phyloP scores from a whole-genome alignment of 2,329 filamentous ascomycete genomes.

The Akanthomyces dipterigenus region DNA sequence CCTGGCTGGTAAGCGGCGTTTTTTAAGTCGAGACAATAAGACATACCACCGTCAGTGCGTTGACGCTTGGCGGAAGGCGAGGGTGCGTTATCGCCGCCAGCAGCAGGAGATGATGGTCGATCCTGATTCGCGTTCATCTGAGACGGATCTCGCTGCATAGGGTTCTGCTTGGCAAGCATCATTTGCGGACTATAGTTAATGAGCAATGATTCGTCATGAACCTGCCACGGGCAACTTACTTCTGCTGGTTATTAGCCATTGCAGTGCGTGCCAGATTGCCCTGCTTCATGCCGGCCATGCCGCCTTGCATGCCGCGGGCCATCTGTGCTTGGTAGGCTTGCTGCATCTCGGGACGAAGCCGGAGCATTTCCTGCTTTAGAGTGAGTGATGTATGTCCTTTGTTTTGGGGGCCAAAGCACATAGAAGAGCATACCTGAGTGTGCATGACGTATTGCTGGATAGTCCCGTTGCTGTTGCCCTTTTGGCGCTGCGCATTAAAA shows the following conservation, averaged over 20 bases:
- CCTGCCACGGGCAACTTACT: conserved; percentile 43
- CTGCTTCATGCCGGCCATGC: conserved; percentile 50
- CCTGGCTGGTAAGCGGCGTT: background rate
- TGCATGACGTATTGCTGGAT: conserved; percentile 73
- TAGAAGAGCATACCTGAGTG: conserved; percentile 60
- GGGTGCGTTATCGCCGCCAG: conserved; percentile 68
- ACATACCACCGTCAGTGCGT: conserved; percentile 58
- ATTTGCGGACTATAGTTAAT: conserved; percentile 53
- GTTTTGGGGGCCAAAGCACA: conserved; percentile 16
- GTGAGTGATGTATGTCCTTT: conserved; percentile 63
- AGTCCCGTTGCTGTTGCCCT: conserved; percentile 49
- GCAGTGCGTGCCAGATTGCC: conserved; percentile 63
- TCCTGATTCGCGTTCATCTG: conserved; percentile 79
- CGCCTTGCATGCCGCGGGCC: conserved; percentile 62
- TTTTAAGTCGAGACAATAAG: background rate
- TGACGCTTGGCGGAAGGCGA: conserved; percentile 81
- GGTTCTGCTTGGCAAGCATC: conserved; percentile 66
- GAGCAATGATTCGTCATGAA: background rate
- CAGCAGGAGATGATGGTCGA: conserved; percentile 73
- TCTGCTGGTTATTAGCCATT: conserved; percentile 70
- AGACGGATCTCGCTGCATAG: conserved; percentile 84
- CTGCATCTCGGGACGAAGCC: conserved; percentile 58
- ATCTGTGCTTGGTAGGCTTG: conserved; percentile 53
- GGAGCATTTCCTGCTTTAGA: conserved; percentile 69
- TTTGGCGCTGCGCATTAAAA: conserved; percentile 72